A percentile compares a stretch with the other conserved stretches of the same genome.
Evolutionary conservation across 176 grass and related monocot species (phyloP).

Genomic region (Lolium rigidum): DNA sequence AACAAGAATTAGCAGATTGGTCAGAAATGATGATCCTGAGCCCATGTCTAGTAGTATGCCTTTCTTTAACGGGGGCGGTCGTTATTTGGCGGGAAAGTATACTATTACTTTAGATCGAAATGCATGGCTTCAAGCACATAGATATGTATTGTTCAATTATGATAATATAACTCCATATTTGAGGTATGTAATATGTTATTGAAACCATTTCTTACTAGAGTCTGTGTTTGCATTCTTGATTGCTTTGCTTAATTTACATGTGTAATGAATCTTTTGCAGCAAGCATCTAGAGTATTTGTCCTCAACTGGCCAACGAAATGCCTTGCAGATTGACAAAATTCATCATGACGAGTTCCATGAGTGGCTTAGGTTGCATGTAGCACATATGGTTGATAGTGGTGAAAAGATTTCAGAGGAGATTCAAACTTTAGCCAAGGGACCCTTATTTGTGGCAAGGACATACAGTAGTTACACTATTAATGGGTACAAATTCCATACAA

Average conservation of each 20-base stretch:
- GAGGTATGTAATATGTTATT: background rate
- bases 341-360: constrained; percentile 1
- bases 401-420: no score
- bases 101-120: background rate
- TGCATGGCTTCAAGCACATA: background rate
- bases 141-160: constrained; percentile 15
- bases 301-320: background rate
- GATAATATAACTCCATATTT: background rate
- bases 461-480: no score
- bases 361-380: background rate
- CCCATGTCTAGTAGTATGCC: background rate
- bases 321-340: background rate
- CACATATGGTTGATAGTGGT: no score
- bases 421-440: no score
- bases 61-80: background rate
- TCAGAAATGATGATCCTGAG: background rate
- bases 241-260: no score
- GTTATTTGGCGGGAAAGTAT: background rate
- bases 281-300: background rate
- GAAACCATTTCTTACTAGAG: no score
- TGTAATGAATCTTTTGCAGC: no score
- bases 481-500: no score
- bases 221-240: background rate
- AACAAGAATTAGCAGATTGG: background rate
- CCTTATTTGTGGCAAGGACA: no score